These are phyloP conservation scores for Seminavis robusta DNA, from an alignment of 108 stramenopile species.

Conservation along the genomic window DNA sequence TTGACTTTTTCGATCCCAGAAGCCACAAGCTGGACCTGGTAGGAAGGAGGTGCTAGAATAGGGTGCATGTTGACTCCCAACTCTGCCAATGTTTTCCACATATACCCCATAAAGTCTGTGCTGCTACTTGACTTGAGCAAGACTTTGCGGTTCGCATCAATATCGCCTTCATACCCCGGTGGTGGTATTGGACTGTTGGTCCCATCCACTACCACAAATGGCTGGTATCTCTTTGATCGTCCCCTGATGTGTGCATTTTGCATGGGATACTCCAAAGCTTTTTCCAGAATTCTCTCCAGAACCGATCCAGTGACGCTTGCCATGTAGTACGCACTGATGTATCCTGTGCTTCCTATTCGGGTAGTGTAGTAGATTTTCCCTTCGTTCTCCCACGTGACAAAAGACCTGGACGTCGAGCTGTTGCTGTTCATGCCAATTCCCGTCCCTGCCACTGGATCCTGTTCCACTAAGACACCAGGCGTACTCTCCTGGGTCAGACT, in stretches of 20 bases:
- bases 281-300: conserved; percentile 54
- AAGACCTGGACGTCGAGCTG: too few species aligned
- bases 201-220: conserved; percentile 54
- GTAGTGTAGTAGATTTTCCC: conserved; percentile 65
- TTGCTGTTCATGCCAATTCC: too few species aligned
- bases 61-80: conserved; percentile 75
- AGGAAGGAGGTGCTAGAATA: conserved; percentile 56
- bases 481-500: conserved; percentile 47
- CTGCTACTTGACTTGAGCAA: conserved; percentile 51
- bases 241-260: conserved; percentile 24
- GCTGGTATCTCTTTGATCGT: conserved; percentile 82
- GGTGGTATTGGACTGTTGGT: not conserved
- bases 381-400: conserved; percentile 70
- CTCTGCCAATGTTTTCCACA: conserved; percentile 61
- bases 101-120: conserved; percentile 60
- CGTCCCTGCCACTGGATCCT: conserved; percentile 6
- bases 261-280: conserved; percentile 56
- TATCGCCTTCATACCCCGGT: conserved; percentile 4
- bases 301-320: conserved; percentile 79
- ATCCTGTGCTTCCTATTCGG: conserved; percentile 41
- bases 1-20: conserved; percentile 17
- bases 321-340: conserved; percentile 69
- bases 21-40: conserved; percentile 53
- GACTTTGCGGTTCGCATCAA: conserved; percentile 33
- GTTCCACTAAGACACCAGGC: conserved; percentile 45